Percentiles rank a stretch among this genome's conserved stretches.
Evolutionary conservation across 768 basidiomycete genomes (phyloP).

Genomic region (Russula olivacea): DNA sequence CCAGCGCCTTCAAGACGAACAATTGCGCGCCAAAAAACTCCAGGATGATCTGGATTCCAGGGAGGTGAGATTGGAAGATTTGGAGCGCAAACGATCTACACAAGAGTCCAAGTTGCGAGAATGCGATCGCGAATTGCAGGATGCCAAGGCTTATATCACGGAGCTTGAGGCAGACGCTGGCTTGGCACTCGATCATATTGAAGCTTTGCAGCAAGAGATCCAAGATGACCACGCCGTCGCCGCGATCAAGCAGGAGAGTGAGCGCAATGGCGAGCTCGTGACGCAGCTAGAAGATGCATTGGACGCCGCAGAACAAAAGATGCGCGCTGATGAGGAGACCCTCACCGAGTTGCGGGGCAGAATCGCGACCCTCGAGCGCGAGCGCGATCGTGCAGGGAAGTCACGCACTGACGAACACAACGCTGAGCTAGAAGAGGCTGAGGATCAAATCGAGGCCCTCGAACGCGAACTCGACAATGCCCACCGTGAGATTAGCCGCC

Average conservation of each 20-base stretch:
- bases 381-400: constrained; percentile 34
- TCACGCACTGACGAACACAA: constrained; percentile 28
- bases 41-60: constrained; percentile 38
- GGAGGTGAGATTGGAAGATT: constrained; percentile 26
- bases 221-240: constrained; percentile 36
- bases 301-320: constrained; percentile 67
- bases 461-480: constrained; percentile 76
- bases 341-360: constrained; percentile 47
- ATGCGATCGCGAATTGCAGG: constrained; percentile 32
- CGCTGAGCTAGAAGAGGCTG: constrained; percentile 35
- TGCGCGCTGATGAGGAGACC: constrained; percentile 53
- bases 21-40: constrained; percentile 36
- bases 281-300: constrained; percentile 72
- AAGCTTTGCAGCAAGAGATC: constrained; percentile 52
- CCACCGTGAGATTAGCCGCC: constrained; percentile 64
- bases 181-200: constrained; percentile 46
- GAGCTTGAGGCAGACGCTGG: constrained; percentile 61
- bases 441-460: constrained; percentile 52
- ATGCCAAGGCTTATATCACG: constrained; percentile 44
- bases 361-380: constrained; percentile 52
- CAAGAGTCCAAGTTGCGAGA: constrained; percentile 25
- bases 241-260: constrained; percentile 37
- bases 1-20: constrained; percentile 47
- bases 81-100: constrained; percentile 26
- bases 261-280: constrained; percentile 48